Base-by-base conservation (phyloP, 768 basidiomycete genomes). In the Hygrocybe coccinea region DNA sequence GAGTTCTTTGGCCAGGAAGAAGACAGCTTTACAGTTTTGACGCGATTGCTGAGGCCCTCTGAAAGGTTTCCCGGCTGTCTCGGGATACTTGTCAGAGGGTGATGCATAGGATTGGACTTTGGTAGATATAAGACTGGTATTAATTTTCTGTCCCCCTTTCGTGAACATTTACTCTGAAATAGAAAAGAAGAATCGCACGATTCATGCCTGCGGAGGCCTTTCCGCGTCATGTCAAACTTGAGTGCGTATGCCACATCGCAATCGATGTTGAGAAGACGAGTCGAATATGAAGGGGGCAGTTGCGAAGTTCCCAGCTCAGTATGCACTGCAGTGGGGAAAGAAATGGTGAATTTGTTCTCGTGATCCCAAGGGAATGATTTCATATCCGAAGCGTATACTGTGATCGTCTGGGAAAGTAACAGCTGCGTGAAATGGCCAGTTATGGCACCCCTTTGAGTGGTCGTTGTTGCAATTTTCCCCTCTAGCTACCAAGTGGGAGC, bases 71-170 rank as follows among this genome's bases (percentile, higher is more conserved):
- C 53, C 24, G 64, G 63, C 17, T 66, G 64, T 52, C 61, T 61
- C 14, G 69, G 72, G 19, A 74, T 69, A 14, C 65, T 55, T n/a
- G 64, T 57, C 41, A 75, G 48, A 3, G 73, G 65, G 14, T 74
- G 71, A 36, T 66, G 52, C 12, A 62, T 37, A 3, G 77, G 77
- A 45, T 68, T 68, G 14, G 76, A 68, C 60, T 76, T 76, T 2
- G 77, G 77, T 17, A 79, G 66, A 59, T 78, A 78, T 36, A 75
- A 66, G 11, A 79, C 62, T 9, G 70, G 73, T 45, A 77, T 67
- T 36, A 56, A 56, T 57, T 61, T 67, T 50, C 71, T 71, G 52
- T 24, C 47, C 21, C 43, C 24, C 12, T 29, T 50, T 8, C 9
- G 22, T 35, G 29, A 56, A 45, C 12, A 21, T 9, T 10, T 15